Percentiles rank a stretch among this genome's conserved stretches.
These are phyloP conservation scores for Pseudocercospora vitis DNA, from an alignment of 2,329 filamentous ascomycete genomes.

Conservation along the genomic window DNA sequence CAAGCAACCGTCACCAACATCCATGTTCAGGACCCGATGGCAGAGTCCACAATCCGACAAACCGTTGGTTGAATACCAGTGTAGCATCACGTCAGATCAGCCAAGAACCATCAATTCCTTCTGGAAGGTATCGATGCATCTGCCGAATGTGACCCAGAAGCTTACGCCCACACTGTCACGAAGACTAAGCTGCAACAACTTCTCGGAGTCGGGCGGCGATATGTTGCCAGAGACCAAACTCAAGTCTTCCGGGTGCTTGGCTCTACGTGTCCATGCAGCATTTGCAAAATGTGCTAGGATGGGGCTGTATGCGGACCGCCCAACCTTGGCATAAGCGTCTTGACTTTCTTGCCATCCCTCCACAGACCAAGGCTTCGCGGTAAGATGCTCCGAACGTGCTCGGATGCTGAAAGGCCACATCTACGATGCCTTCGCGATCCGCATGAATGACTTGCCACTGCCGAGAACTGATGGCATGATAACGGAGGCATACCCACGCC, in stretches of 20 bases:
- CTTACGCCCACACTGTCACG: background rate
- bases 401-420: background rate
- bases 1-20: background rate
- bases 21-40: background rate
- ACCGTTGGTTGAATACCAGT: background rate
- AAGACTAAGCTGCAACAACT: background rate
- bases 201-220: too few relatives aligned
- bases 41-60: background rate
- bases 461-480: background rate
- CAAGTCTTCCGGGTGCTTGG: background rate
- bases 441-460: background rate
- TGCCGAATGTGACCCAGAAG: constrained; percentile 1
- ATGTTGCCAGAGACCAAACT: too few relatives aligned
- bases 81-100: background rate
- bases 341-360: background rate
- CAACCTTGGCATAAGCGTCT: background rate
- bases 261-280: constrained; percentile 3
- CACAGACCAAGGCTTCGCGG: background rate
- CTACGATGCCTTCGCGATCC: background rate
- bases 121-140: constrained; percentile 1
- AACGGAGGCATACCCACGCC: background rate
- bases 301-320: background rate
- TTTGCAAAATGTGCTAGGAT: background rate
- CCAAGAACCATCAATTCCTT: constrained; percentile 4
- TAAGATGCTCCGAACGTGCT: background rate